Base-by-base conservation (phyloP, 805 yeast species). In the Saturnispora halmiae region DNA sequence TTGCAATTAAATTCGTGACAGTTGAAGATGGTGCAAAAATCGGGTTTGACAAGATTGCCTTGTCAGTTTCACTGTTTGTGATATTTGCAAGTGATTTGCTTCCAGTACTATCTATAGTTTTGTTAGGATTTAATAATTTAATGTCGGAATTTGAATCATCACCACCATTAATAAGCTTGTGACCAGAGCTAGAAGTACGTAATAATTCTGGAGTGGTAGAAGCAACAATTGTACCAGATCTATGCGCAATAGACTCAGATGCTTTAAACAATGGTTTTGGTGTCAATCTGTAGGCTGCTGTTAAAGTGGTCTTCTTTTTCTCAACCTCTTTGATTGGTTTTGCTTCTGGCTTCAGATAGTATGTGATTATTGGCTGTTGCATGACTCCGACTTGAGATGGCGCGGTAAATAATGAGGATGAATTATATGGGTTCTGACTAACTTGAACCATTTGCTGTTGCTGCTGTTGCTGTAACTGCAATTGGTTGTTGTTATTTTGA, bases 351-450 rank as follows among this genome's bases (percentile, higher is more conserved):
- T 69, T 71, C 4, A 68, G 69, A 6, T 72, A 61, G 8, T 74
- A 69, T 31, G 70, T 64, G 20, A 61, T 56, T 18, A 62, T 39
- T 6, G 68, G 63, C n/a, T 24, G 33, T 14, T 31, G 34, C 13
- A 31, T 7, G 32, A 19, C 26, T 41, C 38, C 10, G 34, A 31
- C 64, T n/a, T 61, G 53, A 25, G 59, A 57, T 22, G 58, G 51
- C 32, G 56, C 58, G 3, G 63, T 43, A 51, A 83, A 85, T 39
- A 88, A 64, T 5, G 87, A 82, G 51, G 79, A 79, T 36, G 75
- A 70, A 1, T 95, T 94, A 55, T 84, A 88, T 33, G 96, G 95
- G 55, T 81, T 75, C 44, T 69, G 67, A 43, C 63, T 66, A 62
- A 45, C 45, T 40, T 46, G 26, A 28, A 49, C 44, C 32, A 69